Evolutionary conservation across 148 eudicot species (phyloP), one percentile per base, ranked within the genome.

Genomic region (Oxyria digyna): DNA sequence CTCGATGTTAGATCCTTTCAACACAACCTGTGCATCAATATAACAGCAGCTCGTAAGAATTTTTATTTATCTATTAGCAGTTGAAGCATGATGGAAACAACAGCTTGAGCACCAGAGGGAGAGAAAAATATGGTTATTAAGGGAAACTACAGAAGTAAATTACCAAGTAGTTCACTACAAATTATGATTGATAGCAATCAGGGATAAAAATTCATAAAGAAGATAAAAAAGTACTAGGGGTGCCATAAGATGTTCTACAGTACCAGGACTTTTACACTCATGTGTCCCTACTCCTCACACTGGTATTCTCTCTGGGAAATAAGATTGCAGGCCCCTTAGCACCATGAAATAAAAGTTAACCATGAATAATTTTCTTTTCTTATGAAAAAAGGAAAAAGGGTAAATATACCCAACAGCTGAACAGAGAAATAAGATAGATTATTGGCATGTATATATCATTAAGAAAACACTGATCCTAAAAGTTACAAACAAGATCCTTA

Each of bases 1-100:
- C 46, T 88, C 85, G 67, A 82, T 84, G 66, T 82, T 85, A 67
- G 92, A 77, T 69, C 98, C 98, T 84, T 85, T 88, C 68, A 94
- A 82, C 80, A 94, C 81, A 78, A 94, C 87, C 98, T 94, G 90
- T 73, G 69, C 38, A 50, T 73, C 65, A 20, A 73, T 13, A 33
- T 32, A 24, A 72, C 35, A 23, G 37, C 65, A 71, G 31, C 55
- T 33, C 32, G 62, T 66, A 45, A 59, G 40, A 21, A 73, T 35
- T 42, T 69, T 23, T 35, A 62, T 8, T 13, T 17, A 20, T 9
- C 8, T 24, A 54, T 10, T 54, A 54, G 31, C 31, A 52, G 4
- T 52, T 52, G 62, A 50, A 23, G 62, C 12, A 24, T 52, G 62
- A 50, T 23, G 62, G 14, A 24, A 54, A 54, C 14, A 54, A 31